These are phyloP conservation scores for Colletotrichum sp. DNA, from an alignment of 2,329 filamentous ascomycete genomes.

Conservation along the genomic window DNA sequence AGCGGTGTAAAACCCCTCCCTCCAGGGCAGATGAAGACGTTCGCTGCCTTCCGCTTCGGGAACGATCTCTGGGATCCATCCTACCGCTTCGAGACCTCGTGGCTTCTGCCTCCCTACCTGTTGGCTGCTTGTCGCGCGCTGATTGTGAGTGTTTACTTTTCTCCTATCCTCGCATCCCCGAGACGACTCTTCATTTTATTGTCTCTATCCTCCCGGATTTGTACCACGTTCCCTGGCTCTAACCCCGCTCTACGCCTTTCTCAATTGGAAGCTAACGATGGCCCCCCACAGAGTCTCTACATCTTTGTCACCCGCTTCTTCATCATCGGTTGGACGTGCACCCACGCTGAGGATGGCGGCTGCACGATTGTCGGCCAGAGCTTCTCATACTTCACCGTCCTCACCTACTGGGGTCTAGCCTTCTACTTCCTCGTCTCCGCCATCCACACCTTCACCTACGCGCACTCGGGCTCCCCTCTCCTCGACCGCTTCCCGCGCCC, in stretches of 20 bases:
- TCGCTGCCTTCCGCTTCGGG: slow-evolving; percentile 42
- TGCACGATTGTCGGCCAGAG: slow-evolving; percentile 53
- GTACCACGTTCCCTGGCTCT: neutral
- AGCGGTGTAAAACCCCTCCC: neutral
- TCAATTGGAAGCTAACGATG: neutral
- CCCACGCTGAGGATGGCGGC: slow-evolving; percentile 46
- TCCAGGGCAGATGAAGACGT: slow-evolving; percentile 16
- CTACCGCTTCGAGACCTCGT: slow-evolving; percentile 79
- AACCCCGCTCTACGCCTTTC: neutral
- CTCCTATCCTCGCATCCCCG: neutral
- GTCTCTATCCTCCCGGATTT: neutral
- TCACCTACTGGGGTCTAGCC: slow-evolving; percentile 82
- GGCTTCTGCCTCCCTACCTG: slow-evolving; percentile 71
- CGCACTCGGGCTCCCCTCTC: slow-evolving; percentile 55
- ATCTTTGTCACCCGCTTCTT: slow-evolving; percentile 72
- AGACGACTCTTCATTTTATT: neutral
- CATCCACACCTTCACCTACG: slow-evolving; percentile 73
- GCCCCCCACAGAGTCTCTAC: slow-evolving; percentile 60
- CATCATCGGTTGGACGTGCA: slow-evolving; percentile 69
- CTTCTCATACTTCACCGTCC: slow-evolving; percentile 84
- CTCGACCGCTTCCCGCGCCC: slow-evolving; percentile 64
- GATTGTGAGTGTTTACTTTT: slow-evolving; percentile 46
- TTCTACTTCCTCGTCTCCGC: slow-evolving; percentile 78
- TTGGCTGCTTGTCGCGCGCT: slow-evolving; percentile 63
- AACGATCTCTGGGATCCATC: slow-evolving; percentile 55